Evolutionary conservation across 1,284 basidiomycete genomes (phyloP).

Genomic region (Apiotrichum sp.): DNA sequence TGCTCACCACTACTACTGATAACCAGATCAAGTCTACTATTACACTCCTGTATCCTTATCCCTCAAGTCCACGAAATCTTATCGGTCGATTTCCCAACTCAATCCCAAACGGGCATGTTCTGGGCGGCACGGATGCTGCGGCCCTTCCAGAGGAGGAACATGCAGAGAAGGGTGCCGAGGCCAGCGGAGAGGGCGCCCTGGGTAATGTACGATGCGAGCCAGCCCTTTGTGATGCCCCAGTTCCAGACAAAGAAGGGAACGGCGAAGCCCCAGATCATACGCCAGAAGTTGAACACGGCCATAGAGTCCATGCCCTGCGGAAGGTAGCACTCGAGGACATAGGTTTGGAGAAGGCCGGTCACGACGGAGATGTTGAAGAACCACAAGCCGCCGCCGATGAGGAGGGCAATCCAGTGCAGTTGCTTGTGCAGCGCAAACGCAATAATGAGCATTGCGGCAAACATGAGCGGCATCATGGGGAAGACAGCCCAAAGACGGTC

Average conservation of each 20-base stretch:
- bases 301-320: constrained; percentile 34
- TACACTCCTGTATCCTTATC: too few species aligned
- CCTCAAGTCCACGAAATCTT: too few species aligned
- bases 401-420: constrained; percentile 40
- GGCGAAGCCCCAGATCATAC: constrained; percentile 42
- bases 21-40: too few species aligned
- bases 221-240: constrained; percentile 31
- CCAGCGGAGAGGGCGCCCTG: constrained; percentile 32
- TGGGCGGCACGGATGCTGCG: constrained; percentile 21
- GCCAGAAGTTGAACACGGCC: constrained; percentile 44
- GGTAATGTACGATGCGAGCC: constrained; percentile 27
- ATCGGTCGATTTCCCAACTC: background rate
- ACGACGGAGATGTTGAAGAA: constrained; percentile 33
- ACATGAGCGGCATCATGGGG: constrained; percentile 26
- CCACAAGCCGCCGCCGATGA: constrained; percentile 40
- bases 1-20: too few species aligned
- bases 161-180: constrained; percentile 16
- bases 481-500: constrained; percentile 39
- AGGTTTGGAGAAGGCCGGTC: constrained; percentile 31
- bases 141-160: constrained; percentile 30
- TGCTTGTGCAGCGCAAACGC: constrained; percentile 33
- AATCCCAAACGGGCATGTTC: constrained; percentile 22
- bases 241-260: constrained; percentile 40
- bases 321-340: constrained; percentile 43
- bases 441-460: constrained; percentile 34